Base-by-base conservation (phyloP, 1,139 yeast species). In the Lizanozyma gosingica region DNA sequence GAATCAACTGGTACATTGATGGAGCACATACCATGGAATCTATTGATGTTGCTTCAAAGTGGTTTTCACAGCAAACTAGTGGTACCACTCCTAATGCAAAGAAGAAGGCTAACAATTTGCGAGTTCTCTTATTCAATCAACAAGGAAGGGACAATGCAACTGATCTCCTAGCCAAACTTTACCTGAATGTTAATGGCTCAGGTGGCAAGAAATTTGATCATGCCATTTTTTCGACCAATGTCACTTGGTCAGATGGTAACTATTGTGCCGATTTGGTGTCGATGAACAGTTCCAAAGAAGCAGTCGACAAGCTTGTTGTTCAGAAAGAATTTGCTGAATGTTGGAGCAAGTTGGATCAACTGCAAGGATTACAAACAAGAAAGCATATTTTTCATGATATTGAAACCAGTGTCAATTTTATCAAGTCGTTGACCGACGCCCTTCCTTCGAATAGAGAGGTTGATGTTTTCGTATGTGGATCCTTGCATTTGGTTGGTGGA, bases 11-110 rank as follows among this genome's bases (percentile, higher is more conserved):
- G 95, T 80, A 67, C 50, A 65, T 92, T 14, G 99, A 94, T 61
- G 99, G 99, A 34, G 98, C 98, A 0, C 99, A 94, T 53, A 94
- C 98, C 1, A 64, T 75, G 36, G 98, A 92, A 54, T 85, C 96
- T 43, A 77, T 94, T 32, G 69, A 70, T 22, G 94, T 80, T 14
- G 85, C 97, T 1, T 74, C 92, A 0, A 63, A 63, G 11, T 92
- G 99, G 99, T 86, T 83, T 52, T 69, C 29, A 6, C 29, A 22
- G 65, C 33, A 52, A 63, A 18, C 57, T 4, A 15, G 15, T 17
- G 15, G 50, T 15, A 57, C 60, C n/a, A 60, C 56, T 4, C 47
- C 57, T 2, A 49, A 42, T 38, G 18, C 22, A 14, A 44, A 44
- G 14, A 50, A 53, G 35, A 47, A 52, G 37, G 49, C 54, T 15